Conservation (phyloP, 345 rosid species). For the Bruguiera sexangula region DNA sequence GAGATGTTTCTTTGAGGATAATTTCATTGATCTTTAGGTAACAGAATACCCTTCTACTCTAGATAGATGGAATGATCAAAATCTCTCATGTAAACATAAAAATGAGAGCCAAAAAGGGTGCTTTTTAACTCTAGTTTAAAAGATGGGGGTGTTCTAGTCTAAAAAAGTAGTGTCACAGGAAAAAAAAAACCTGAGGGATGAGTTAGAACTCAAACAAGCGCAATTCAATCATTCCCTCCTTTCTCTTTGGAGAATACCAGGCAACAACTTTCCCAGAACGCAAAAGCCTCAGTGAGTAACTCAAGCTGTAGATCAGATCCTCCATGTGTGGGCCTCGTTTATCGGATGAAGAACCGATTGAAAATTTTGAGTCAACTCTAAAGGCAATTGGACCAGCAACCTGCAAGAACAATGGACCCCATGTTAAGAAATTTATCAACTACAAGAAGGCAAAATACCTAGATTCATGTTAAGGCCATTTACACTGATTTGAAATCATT, state of each 20-base stretch:
- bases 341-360: slow-evolving; percentile 37
- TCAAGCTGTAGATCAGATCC: slow-evolving; percentile 62
- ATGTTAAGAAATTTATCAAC: not conserved
- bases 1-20: too few species aligned
- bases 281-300: slow-evolving; percentile 64
- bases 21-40: too few species aligned
- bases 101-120: not conserved
- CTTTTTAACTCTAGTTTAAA: not conserved
- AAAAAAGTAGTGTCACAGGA: not conserved
- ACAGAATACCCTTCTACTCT: too few species aligned
- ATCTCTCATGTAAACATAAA: not conserved
- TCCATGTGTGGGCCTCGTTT: slow-evolving; percentile 43
- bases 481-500: too few species aligned
- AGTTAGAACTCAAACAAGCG: slow-evolving; percentile 63
- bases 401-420: slow-evolving; percentile 31
- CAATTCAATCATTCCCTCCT: slow-evolving; percentile 85
- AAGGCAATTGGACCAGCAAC: slow-evolving; percentile 68
- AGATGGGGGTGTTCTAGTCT: not conserved
- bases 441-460: too few species aligned
- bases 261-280: slow-evolving; percentile 76
- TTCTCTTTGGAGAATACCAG: slow-evolving; percentile 86
- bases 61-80: too few species aligned
- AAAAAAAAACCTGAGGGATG: not conserved
- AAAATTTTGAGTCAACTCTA: slow-evolving; percentile 59
- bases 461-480: too few species aligned